phyloP scores from a whole-genome alignment of 176 grass and related monocot species.

The Ampelocalamus luodianensis region DNA sequence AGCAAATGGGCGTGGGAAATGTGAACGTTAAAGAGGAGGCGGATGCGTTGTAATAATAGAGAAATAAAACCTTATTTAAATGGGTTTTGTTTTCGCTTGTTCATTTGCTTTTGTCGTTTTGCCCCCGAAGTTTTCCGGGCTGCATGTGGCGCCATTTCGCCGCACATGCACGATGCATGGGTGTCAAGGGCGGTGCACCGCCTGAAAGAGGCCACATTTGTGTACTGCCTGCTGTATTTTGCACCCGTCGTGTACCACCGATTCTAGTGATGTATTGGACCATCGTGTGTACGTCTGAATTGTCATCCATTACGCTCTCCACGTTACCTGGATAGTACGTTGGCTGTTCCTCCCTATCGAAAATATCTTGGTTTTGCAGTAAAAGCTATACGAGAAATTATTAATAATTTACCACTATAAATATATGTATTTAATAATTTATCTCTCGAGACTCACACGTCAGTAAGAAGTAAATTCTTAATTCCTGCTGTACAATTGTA shows the following conservation, averaged over 20 bases:
- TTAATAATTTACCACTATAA: no score
- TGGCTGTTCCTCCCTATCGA: no score
- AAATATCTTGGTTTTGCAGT: no score
- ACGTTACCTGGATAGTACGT: no score
- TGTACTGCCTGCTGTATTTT: background rate
- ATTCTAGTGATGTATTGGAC: no score
- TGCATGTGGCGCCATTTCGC: constrained; percentile 18
- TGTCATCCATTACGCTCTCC: no score
- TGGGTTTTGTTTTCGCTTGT: background rate
- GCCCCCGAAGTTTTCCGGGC: no score
- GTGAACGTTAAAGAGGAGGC: constrained; percentile 50
- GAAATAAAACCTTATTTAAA: background rate
- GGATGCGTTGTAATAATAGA: background rate
- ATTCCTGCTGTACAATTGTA: no score
- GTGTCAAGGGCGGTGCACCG: background rate
- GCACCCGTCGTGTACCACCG: background rate
- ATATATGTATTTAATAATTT: no score
- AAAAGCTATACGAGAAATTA: no score
- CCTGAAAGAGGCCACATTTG: background rate
- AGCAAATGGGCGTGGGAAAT: constrained; percentile 30
- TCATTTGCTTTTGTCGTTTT: constrained; percentile 8
- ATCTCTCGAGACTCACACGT: no score
- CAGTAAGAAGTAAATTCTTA: no score
- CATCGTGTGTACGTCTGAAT: background rate
- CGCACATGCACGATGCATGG: constrained; percentile 31